Conservation (phyloP, 192 early-diverging fungal species). For the Coemansia sp. region DNA sequence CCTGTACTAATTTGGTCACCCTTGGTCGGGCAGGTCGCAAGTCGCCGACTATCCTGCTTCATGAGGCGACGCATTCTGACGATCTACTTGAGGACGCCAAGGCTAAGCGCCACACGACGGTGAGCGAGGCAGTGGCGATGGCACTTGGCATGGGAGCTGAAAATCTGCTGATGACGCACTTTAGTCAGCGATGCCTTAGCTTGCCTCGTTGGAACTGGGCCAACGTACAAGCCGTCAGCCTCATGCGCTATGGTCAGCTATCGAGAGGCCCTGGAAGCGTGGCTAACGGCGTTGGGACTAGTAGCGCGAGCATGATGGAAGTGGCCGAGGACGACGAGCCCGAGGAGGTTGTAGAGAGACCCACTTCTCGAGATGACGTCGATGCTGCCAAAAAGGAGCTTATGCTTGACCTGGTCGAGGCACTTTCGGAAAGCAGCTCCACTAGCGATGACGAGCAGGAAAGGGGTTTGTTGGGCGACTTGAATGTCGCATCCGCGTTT, state of each 20-base stretch:
- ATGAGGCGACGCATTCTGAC: constrained; percentile 91
- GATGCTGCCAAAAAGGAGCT: constrained; percentile 23
- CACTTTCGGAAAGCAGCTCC: constrained; percentile 6
- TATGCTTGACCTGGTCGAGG: constrained; percentile 23
- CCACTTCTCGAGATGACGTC: constrained; percentile 2
- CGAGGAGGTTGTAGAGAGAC: neutral
- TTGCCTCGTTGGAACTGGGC: constrained; percentile 33
- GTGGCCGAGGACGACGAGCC: constrained; percentile 20
- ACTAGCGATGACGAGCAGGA: constrained; percentile 4
- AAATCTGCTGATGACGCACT: constrained; percentile 88
- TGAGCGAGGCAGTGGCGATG: constrained; percentile 83
- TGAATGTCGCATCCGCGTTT: constrained; percentile 42
- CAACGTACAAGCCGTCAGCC: constrained; percentile 13
- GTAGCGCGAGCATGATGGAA: neutral
- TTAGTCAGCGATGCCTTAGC: constrained; percentile 84
- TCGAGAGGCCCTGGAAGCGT: neutral
- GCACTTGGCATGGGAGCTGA: constrained; percentile 81
- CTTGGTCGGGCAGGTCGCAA: constrained; percentile 63
- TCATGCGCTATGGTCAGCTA: constrained; percentile 33
- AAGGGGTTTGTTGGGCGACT: neutral
- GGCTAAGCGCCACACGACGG: constrained; percentile 83
- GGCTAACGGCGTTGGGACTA: neutral
- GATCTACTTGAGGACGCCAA: constrained; percentile 70
- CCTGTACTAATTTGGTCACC: constrained; percentile 69
- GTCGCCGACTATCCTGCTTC: constrained; percentile 72